Evolutionary conservation across 2,329 filamentous ascomycete genomes (phyloP).

Genomic region (Penicillium sp.): DNA sequence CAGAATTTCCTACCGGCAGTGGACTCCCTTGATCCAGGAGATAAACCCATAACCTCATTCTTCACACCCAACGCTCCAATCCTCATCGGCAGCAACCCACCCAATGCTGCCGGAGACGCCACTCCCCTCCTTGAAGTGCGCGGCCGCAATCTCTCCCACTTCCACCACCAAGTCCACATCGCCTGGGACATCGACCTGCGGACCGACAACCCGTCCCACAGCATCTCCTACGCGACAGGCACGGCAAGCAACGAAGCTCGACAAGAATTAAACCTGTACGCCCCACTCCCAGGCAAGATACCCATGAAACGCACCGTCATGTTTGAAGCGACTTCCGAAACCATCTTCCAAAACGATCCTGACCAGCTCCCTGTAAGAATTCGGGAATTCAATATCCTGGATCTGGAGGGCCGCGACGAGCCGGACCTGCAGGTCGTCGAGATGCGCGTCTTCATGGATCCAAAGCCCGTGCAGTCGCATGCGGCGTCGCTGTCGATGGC

Average conservation of each 20-base stretch:
- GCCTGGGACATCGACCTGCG: conserved; percentile 23
- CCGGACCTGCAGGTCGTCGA: conserved; percentile 16
- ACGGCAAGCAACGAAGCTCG: background rate
- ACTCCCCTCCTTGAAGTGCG: conserved; percentile 18
- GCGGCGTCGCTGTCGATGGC: conserved; percentile 13
- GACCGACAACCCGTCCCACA: background rate
- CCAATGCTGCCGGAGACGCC: conserved; percentile 7
- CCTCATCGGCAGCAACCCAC: conserved; percentile 18
- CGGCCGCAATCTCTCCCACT: conserved; percentile 13
- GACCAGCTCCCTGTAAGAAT: conserved; percentile 21
- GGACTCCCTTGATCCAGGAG: conserved; percentile 14
- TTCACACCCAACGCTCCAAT: conserved; percentile 19
- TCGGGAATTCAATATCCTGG: conserved; percentile 22
- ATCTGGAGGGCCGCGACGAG: conserved; percentile 9
- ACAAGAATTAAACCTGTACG: background rate
- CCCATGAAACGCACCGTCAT: conserved; percentile 16
- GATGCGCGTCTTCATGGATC: conserved; percentile 23
- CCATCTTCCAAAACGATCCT: conserved; percentile 20
- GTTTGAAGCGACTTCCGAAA: conserved; percentile 21
- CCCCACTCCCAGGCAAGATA: background rate
- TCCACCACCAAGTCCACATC: conserved; percentile 18
- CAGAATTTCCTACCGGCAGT: conserved; percentile 19
- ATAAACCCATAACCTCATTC: conserved; percentile 10
- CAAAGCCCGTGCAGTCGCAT: conserved; percentile 17
- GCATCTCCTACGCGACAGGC: background rate